A percentile compares a stretch with the other conserved stretches of the same genome.
phyloP scores from a whole-genome alignment of 78 protist species.

The slime mould (Dictyostelium discoideum) region DNA sequence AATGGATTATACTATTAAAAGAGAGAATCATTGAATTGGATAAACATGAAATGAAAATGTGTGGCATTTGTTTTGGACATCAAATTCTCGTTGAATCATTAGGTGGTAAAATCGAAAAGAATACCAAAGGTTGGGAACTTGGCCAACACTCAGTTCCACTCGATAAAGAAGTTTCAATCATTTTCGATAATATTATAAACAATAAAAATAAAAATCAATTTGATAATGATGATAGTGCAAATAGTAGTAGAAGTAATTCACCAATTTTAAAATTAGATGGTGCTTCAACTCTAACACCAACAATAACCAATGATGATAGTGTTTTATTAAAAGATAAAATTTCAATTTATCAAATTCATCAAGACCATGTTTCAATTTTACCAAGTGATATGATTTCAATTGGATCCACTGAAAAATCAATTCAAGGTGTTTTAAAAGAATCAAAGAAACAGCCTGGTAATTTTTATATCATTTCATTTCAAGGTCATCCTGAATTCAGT shows the following conservation, averaged over 20 bases:
- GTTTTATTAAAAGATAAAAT: background rate
- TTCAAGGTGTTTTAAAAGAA: slow-evolving; percentile 38
- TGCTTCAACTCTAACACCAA: background rate
- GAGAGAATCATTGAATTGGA: slow-evolving; percentile 24
- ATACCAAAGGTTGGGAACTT: slow-evolving; percentile 62
- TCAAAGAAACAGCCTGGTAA: background rate
- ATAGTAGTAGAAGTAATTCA: slow-evolving; percentile 1
- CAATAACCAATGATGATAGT: background rate
- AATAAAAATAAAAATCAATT: background rate
- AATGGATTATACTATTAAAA: slow-evolving; percentile 50
- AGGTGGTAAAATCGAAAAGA: slow-evolving; percentile 50
- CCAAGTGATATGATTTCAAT: slow-evolving; percentile 16
- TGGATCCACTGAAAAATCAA: background rate
- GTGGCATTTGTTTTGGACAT: slow-evolving; percentile 83
- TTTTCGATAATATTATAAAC: background rate
- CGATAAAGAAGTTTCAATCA: background rate
- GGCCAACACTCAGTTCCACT: slow-evolving; percentile 7
- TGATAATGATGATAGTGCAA: slow-evolving; percentile 2
- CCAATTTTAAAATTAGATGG: slow-evolving; percentile 6
- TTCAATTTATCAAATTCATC: slow-evolving; percentile 44
- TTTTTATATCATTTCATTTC: slow-evolving; percentile 29
- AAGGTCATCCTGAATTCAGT: slow-evolving; percentile 65
- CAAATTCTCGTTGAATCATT: slow-evolving; percentile 48
- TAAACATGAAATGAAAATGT: slow-evolving; percentile 35
- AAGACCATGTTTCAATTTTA: slow-evolving; percentile 33